Conservation (phyloP, 495 filamentous ascomycete species). For the Chaetomium cochliodes region DNA sequence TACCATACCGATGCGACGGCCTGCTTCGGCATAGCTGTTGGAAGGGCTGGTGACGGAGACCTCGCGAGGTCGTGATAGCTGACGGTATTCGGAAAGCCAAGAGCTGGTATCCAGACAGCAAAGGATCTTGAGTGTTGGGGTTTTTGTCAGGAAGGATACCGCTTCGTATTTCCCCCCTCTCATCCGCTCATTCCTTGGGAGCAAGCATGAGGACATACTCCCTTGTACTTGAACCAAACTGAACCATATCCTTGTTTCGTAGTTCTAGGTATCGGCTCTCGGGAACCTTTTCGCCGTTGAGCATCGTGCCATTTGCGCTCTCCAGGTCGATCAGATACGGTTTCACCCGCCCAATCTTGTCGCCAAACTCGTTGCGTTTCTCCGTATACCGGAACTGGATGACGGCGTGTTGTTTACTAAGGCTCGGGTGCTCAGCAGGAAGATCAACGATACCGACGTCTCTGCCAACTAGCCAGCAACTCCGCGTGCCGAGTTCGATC, state of each 20-base stretch:
- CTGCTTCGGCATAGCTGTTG: slow-evolving; percentile 13
- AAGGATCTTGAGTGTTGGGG: too few species aligned
- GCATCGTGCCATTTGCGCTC: slow-evolving; percentile 83
- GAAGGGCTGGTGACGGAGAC: too few species aligned
- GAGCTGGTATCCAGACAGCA: not conserved
- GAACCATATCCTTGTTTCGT: slow-evolving; percentile 80
- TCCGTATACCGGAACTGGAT: slow-evolving; percentile 86
- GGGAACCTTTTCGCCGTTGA: slow-evolving; percentile 74
- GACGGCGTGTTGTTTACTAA: slow-evolving; percentile 92
- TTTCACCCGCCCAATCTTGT: slow-evolving; percentile 75
- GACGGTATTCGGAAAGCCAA: not conserved
- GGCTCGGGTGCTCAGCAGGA: slow-evolving; percentile 82
- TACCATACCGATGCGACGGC: not conserved
- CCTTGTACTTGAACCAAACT: slow-evolving; percentile 81
- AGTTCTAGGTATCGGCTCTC: slow-evolving; percentile 80
- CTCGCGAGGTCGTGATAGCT: not conserved
- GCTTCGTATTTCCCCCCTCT: not conserved
- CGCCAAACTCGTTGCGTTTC: slow-evolving; percentile 81
- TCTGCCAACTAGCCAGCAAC: slow-evolving; percentile 87
- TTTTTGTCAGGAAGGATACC: not conserved
- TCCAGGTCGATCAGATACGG: slow-evolving; percentile 93
- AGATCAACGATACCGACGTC: slow-evolving; percentile 80
- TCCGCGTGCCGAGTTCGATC: slow-evolving; percentile 68
- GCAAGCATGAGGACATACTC: slow-evolving; percentile 83
- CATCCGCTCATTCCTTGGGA: slow-evolving; percentile 40